phyloP scores from a whole-genome alignment of 1,284 basidiomycete genomes.

The Bjerkandera adusta region DNA sequence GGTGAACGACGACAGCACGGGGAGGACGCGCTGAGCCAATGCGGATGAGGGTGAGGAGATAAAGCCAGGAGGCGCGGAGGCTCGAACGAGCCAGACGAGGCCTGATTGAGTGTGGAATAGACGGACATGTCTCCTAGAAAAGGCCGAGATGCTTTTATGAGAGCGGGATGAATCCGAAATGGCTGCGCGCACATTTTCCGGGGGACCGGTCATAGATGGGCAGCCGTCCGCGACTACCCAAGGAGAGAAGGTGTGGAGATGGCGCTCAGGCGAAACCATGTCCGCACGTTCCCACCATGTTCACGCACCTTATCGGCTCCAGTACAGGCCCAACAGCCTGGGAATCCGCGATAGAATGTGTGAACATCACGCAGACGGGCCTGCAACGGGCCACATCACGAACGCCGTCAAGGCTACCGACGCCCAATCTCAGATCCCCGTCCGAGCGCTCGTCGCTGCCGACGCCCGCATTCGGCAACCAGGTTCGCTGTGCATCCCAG shows the following conservation, averaged over 20 bases:
- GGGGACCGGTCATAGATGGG: constrained; percentile 23
- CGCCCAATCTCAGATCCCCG: constrained; percentile 1
- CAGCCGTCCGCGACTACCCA: constrained; percentile 22
- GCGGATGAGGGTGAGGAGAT: constrained; percentile 15
- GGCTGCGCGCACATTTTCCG: constrained; percentile 29
- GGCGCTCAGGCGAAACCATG: constrained; percentile 17
- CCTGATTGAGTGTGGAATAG: constrained; percentile 24
- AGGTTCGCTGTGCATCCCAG: not conserved
- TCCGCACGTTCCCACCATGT: constrained; percentile 15
- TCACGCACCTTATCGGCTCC: constrained; percentile 28
- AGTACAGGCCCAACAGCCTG: constrained; percentile 19
- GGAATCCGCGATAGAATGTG: constrained; percentile 16
- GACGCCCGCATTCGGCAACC: constrained; percentile 1
- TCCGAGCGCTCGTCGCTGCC: not conserved
- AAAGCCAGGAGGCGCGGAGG: constrained; percentile 18
- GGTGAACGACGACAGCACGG: constrained; percentile 13
- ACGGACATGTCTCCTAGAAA: constrained; percentile 28
- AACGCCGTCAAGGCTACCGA: constrained; percentile 2
- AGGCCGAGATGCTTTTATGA: constrained; percentile 30
- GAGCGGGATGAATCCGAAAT: constrained; percentile 30
- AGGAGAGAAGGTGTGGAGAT: constrained; percentile 20
- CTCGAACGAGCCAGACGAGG: constrained; percentile 24
- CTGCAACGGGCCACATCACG: constrained; percentile 3
- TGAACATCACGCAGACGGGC: constrained; percentile 9
- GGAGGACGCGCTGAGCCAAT: constrained; percentile 20